Percentiles rank a stretch among this genome's conserved stretches.
These are phyloP conservation scores for Hypoxylon sp. DNA, from an alignment of 2,329 filamentous ascomycete genomes.

Conservation along the genomic window DNA sequence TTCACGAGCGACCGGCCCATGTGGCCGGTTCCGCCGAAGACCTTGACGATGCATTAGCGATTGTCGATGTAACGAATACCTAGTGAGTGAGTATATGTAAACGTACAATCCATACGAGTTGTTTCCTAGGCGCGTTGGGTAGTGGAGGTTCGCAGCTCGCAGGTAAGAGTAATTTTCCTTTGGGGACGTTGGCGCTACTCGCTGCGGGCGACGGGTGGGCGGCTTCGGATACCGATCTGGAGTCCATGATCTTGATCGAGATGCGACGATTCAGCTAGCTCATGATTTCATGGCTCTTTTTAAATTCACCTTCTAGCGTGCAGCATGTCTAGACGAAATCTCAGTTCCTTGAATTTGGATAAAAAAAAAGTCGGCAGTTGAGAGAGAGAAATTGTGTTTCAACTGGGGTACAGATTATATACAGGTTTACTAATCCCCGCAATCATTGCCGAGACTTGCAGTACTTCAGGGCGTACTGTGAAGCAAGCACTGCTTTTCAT, in stretches of 20 bases:
- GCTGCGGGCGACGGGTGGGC: slow-evolving; percentile 41
- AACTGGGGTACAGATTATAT: slow-evolving; percentile 16
- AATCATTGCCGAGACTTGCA: slow-evolving; percentile 25
- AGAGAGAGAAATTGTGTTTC: slow-evolving; percentile 17
- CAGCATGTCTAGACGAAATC: too few relatives aligned
- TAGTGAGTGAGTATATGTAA: neutral
- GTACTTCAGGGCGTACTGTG: too few relatives aligned
- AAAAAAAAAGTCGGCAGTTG: slow-evolving; percentile 18
- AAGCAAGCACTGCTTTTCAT: too few relatives aligned
- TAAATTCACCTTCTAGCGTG: neutral
- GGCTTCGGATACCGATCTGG: slow-evolving; percentile 41
- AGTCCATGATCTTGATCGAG: slow-evolving; percentile 39
- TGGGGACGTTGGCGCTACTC: slow-evolving; percentile 39
- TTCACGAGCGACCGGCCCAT: slow-evolving; percentile 93
- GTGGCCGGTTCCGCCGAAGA: slow-evolving; percentile 97
- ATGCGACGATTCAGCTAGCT: slow-evolving; percentile 12
- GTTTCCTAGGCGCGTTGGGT: slow-evolving; percentile 72
- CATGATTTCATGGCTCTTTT: slow-evolving; percentile 30
- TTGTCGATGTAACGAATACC: neutral
- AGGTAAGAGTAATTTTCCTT: slow-evolving; percentile 70
- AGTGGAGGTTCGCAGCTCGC: slow-evolving; percentile 86
- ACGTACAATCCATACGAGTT: slow-evolving; percentile 88
- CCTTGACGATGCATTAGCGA: slow-evolving; percentile 54
- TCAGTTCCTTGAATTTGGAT: too few relatives aligned
- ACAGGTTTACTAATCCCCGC: slow-evolving; percentile 31